Base-by-base conservation (phyloP, 768 basidiomycete species). In the Lentinula guzmanii region DNA sequence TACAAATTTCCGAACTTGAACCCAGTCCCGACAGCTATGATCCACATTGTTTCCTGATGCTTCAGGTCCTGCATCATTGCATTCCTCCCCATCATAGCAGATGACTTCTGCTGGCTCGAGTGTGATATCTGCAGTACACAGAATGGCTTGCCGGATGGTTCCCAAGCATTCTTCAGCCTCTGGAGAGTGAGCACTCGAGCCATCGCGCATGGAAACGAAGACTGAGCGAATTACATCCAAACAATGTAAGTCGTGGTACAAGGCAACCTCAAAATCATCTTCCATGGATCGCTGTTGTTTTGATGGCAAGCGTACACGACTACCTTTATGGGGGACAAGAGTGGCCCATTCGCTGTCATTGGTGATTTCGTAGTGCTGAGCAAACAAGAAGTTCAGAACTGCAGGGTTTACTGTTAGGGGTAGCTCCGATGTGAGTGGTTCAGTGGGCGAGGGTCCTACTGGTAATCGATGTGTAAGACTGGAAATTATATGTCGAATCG, bases 91-190 rank as follows among this genome's bases (percentile, higher is more conserved):
- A 28, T 64, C 61, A 52, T 58, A 43, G 56, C 63, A 64, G 8
- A 48, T 5, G 24, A 64, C 4, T 5, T 33, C 11, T 18, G 63
- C 33, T 3, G 60, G 63, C 61, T 64, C 63, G 3, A 64, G 45
- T 24, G 63, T 64, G n/a, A 58, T 59, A 18, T 64, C 63, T 43
- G 63, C 63, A n/a, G 63, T 59, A 24, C 63, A 64, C 46, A 59
- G 10, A 5, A 61, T 61, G 28, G 63, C 61, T 11, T 64, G 63
- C 1, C 63, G 33, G 6, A 64, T 52, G 11, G 61, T 60, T 5
- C 60, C 60, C 35, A 64, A 46, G n/a, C 63, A 64, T 48, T 56
- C 60, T 48, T 64, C 63, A 15, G 63, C 63, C 5, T 56, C 63
- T 16, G 41, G 21, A 7, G 56, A 58, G 11, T 39, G 21, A 15